Evolutionary conservation across 257 asterid species (phyloP).

Genomic region (Avicennia marina): DNA sequence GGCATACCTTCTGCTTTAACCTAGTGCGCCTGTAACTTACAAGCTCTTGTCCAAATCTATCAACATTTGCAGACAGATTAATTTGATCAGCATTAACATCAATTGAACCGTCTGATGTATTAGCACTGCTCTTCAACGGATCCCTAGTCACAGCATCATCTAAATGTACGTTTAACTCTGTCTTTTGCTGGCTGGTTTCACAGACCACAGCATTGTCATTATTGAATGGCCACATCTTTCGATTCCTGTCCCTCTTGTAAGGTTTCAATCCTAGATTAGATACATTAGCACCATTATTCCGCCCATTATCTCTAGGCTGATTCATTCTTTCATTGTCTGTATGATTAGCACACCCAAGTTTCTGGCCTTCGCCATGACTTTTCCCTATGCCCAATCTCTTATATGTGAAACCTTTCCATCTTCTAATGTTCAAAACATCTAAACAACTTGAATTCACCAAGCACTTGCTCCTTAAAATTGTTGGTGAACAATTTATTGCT

Average conservation of each 20-base stretch:
- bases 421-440: conserved; percentile 23
- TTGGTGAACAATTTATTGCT: conserved; percentile 54
- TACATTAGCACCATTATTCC: conserved; percentile 12
- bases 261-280: conserved; percentile 17
- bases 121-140: not conserved
- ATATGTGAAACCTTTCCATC: conserved; percentile 26
- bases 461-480: conserved; percentile 26
- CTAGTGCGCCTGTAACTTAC: not conserved
- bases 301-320: conserved; percentile 16
- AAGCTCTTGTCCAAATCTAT: not conserved
- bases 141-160: not conserved
- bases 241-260: conserved; percentile 36
- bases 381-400: conserved; percentile 9
- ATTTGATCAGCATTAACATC: not conserved
- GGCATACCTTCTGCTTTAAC: not conserved
- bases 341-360: conserved; percentile 22
- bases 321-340: conserved; percentile 21
- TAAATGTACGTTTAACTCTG: too few relatives aligned
- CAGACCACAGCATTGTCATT: conserved; percentile 9
- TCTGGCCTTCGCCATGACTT: conserved; percentile 19
- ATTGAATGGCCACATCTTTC: conserved; percentile 28
- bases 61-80: not conserved
- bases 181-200: not conserved
- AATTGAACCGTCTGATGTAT: not conserved
- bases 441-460: conserved; percentile 19